phyloP scores from a whole-genome alignment of 2,329 filamentous ascomycete species.

The Fusarium sp. region DNA sequence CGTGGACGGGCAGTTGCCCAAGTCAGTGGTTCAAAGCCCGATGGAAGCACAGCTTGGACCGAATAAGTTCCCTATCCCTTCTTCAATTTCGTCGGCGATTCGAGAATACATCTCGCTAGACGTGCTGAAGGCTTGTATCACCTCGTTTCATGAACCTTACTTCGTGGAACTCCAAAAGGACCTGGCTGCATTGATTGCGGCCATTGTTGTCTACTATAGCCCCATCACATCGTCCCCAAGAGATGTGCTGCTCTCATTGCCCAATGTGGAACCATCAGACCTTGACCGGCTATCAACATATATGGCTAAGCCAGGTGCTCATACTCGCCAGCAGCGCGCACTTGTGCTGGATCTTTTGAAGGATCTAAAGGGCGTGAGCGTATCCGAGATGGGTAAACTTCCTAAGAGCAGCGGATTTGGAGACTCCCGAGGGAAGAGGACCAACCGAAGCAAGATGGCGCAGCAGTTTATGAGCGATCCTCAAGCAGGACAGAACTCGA shows the following conservation, averaged over 20 bases:
- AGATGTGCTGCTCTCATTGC: slow-evolving; percentile 81
- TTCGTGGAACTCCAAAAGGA: slow-evolving; percentile 98
- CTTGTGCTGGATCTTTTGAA: slow-evolving; percentile 87
- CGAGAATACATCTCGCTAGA: slow-evolving; percentile 91
- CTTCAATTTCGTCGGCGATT: slow-evolving; percentile 72
- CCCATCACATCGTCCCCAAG: slow-evolving; percentile 76
- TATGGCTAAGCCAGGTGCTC: slow-evolving; percentile 68
- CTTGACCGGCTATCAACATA: slow-evolving; percentile 74
- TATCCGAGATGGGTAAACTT: slow-evolving; percentile 93
- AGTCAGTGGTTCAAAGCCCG: slow-evolving; percentile 38
- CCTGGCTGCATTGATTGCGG: slow-evolving; percentile 86
- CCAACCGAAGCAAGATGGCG: slow-evolving; percentile 64
- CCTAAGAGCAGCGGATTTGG: slow-evolving; percentile 62
- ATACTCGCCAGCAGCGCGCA: slow-evolving; percentile 81
- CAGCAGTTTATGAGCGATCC: slow-evolving; percentile 74
- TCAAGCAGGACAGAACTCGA: slow-evolving; percentile 48
- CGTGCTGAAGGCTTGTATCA: slow-evolving; percentile 89
- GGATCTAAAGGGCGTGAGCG: slow-evolving; percentile 88
- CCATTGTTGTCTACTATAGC: slow-evolving; percentile 83
- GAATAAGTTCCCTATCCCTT: slow-evolving; percentile 62
- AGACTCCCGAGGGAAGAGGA: slow-evolving; percentile 45
- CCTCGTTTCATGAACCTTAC: slow-evolving; percentile 92
- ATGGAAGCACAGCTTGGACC: slow-evolving; percentile 48
- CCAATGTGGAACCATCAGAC: slow-evolving; percentile 76
- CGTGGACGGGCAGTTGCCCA: slow-evolving; percentile 48